A percentile compares a stretch with the other conserved stretches of the same genome.
Evolutionary conservation across 805 yeast species (phyloP).

Genomic region (Myxozyma geophila): DNA sequence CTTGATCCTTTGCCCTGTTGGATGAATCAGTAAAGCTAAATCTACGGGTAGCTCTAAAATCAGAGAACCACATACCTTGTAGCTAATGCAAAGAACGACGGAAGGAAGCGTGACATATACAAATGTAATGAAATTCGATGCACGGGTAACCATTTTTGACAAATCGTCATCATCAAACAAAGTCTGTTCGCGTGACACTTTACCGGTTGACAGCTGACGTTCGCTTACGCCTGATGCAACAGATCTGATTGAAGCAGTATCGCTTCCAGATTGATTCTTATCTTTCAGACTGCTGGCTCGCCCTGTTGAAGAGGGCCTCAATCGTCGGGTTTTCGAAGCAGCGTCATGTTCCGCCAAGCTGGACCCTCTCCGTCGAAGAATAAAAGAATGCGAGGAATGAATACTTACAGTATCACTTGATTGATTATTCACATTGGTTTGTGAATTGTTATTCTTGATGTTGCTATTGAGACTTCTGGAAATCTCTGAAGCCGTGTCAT

Average conservation of each 20-base stretch:
- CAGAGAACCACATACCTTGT: constrained; percentile 49
- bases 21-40: neutral
- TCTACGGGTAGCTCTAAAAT: neutral
- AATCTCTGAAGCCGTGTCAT: neutral
- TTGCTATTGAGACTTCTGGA: neutral
- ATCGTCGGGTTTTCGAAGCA: neutral
- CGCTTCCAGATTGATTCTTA: neutral
- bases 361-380: constrained; percentile 1
- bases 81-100: constrained; percentile 68
- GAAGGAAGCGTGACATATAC: constrained; percentile 58
- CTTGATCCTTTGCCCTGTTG: constrained; percentile 64
- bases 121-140: constrained; percentile 73
- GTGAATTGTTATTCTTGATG: neutral
- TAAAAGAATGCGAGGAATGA: constrained; percentile 4
- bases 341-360: neutral
- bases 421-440: neutral
- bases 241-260: constrained; percentile 25
- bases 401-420: constrained; percentile 5
- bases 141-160: constrained; percentile 72
- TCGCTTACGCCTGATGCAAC: constrained; percentile 17
- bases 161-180: constrained; percentile 37
- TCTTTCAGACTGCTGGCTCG: neutral
- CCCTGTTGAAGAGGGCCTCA: neutral
- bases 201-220: neutral
- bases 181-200: neutral